These are phyloP conservation scores for Litchi chinensis DNA, from an alignment of 345 rosid genomes.

Conservation along the genomic window DNA sequence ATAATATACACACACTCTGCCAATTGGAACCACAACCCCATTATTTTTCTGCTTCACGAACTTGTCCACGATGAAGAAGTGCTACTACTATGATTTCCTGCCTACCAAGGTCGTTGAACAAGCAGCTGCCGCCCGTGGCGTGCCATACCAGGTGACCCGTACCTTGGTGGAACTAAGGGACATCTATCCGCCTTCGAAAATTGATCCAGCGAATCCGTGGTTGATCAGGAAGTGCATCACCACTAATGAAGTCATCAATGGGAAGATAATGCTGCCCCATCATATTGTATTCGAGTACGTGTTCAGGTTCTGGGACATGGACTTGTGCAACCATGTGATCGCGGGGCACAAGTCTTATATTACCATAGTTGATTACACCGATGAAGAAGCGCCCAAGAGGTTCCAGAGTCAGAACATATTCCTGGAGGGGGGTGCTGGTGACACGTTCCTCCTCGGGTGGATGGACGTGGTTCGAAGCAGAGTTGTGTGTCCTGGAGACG, in stretches of 20 bases:
- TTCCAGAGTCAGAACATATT: constrained; percentile 33
- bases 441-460: constrained; percentile 27
- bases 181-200: neutral
- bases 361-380: constrained; percentile 33
- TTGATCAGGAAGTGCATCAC: constrained; percentile 26
- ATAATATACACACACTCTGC: neutral
- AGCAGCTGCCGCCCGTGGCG: constrained; percentile 20
- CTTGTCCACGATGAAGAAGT: constrained; percentile 26
- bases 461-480: constrained; percentile 29
- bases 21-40: too few relatives aligned
- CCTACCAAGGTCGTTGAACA: constrained; percentile 41
- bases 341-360: constrained; percentile 28
- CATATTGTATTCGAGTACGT: constrained; percentile 33
- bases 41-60: too few relatives aligned
- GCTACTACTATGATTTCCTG: constrained; percentile 31
- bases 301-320: constrained; percentile 33
- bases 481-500: constrained; percentile 26
- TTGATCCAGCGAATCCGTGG: constrained; percentile 35
- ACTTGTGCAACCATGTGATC: constrained; percentile 19
- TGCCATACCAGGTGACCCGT: constrained; percentile 17
- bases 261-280: constrained; percentile 28
- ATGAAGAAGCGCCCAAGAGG: constrained; percentile 28
- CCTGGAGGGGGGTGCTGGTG: constrained; percentile 31
- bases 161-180: constrained; percentile 32
- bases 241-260: constrained; percentile 23